These are phyloP conservation scores for Colletotrichum sp. DNA, from an alignment of 2,329 filamentous ascomycete genomes.

Conservation along the genomic window DNA sequence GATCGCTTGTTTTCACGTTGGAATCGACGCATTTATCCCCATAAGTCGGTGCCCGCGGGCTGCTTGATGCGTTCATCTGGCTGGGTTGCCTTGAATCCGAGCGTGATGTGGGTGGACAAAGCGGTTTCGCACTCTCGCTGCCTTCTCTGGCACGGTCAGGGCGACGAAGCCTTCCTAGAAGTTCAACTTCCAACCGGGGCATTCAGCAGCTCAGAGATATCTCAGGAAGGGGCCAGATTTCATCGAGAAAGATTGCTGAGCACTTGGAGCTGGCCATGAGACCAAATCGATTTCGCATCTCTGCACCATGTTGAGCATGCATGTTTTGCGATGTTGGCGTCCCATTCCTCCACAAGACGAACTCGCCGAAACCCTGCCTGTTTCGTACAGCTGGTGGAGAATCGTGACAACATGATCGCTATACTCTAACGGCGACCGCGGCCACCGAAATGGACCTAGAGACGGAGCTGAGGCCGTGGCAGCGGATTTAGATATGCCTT, in stretches of 20 bases:
- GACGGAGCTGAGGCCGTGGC: rapidly evolving
- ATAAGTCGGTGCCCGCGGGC: background rate
- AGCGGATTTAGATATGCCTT: background rate
- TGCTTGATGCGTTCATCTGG: background rate
- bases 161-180: background rate
- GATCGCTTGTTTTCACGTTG: background rate
- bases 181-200: background rate
- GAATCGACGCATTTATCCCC: background rate
- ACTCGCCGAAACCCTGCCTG: background rate
- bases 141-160: background rate
- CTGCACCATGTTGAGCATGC: background rate
- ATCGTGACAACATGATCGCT: background rate
- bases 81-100: background rate
- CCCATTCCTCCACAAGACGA: background rate
- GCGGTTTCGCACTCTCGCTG: background rate
- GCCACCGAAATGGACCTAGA: background rate
- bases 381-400: background rate
- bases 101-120: background rate
- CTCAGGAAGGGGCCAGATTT: background rate
- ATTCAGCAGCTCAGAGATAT: background rate
- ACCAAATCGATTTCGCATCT: background rate
- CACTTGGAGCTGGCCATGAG: background rate
- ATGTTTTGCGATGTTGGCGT: background rate
- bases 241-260: background rate
- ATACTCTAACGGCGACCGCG: background rate